Percentiles rank a stretch among this genome's conserved stretches.
phyloP scores from a whole-genome alignment of 2,329 filamentous ascomycete genomes.

The Bimuria novae-zelandiae region DNA sequence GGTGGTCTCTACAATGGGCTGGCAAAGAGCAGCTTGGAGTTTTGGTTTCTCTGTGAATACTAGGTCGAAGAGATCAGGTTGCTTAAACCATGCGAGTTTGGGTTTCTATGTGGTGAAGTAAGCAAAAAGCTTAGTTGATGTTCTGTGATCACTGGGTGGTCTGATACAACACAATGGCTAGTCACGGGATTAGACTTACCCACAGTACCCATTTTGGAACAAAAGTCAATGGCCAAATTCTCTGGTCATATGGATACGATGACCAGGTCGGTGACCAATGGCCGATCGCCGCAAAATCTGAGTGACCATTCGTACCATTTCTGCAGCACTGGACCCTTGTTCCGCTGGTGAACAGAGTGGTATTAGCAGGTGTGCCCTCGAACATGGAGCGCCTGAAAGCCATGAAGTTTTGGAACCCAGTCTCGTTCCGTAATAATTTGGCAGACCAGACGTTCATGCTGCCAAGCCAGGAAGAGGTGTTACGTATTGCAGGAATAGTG shows the following conservation, averaged over 20 bases:
- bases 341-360: conserved; percentile 3
- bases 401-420: background rate
- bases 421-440: background rate
- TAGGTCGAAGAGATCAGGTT: background rate
- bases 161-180: background rate
- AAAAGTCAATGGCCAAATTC: conserved; percentile 12
- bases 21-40: conserved; percentile 21
- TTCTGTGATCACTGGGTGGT: too few species aligned
- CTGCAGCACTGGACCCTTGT: conserved; percentile 13
- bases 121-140: too few species aligned
- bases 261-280: conserved; percentile 18
- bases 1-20: conserved; percentile 19
- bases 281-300: conserved; percentile 12
- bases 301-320: conserved; percentile 13
- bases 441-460: background rate
- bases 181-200: background rate
- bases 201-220: conserved; percentile 18
- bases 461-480: conserved; percentile 17
- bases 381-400: conserved; percentile 3
- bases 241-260: conserved; percentile 5
- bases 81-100: background rate
- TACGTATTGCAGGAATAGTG: conserved; percentile 6
- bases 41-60: conserved; percentile 12
- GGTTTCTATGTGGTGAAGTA: background rate
- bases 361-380: conserved; percentile 6